Evolutionary conservation across 352 stramenopile genomes (phyloP), one percentile per base, ranked within the genome.

Genomic region (Plasmopara muralis): DNA sequence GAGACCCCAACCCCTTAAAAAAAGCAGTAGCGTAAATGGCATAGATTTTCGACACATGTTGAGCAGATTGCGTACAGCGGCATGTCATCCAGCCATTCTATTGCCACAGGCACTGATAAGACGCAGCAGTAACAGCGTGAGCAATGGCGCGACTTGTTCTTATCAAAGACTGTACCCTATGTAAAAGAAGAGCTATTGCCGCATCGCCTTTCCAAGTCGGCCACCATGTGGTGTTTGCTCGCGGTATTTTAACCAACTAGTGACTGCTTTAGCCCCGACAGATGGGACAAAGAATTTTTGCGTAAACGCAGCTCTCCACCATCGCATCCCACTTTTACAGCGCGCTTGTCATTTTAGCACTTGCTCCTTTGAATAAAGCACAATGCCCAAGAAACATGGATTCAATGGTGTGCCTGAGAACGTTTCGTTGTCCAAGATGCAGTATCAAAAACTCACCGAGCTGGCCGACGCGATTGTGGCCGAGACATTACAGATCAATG

Each of bases 401-500:
- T 25, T 30, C 16, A 20, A 38, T 16, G 54, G 33, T 8, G 59
- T 66, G 44, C 59, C 59, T 15, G 59, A 66, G 8, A 33, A 53
- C 33, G 45, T 66, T 12, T 38, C 53, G 18, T 28, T 64, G 34
- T 51, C 55, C 15, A 47, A 44, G 18, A 54, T 43, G 7, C 58
- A 82, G 34, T 62, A 83, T 38, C 55, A 60, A 4, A 55, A 57
- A 16, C 43, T 87, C 30, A 67, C 60, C 15, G 62, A 79, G 54
- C 59, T 75, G 50, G 69, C 73, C 9, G 73, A 84, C 45, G 56
- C 59, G 12, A 71, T 87, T 53, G 64, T 87, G 38, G 71, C 70
- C 34, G 76, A 81, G 50, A 81, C 72, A 14, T 65, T 87, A 39
- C 63, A 76, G 10, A 64, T 68, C 5, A 70, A 81, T 55, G 76